Evolutionary conservation across 1,139 yeast species (phyloP).

Genomic region (Taiozyma sp.): DNA sequence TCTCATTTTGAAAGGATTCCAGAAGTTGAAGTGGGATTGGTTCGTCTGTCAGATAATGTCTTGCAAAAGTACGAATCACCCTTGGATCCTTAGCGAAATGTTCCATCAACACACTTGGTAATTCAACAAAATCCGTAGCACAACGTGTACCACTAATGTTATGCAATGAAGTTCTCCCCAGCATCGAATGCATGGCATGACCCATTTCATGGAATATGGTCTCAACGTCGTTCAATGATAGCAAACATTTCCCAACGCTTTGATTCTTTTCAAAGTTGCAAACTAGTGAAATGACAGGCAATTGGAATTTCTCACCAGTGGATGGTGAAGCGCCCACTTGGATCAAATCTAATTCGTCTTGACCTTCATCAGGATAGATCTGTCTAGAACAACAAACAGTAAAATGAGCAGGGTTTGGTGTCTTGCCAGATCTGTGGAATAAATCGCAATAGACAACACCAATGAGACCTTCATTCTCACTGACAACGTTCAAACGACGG

Average conservation of each 20-base stretch:
- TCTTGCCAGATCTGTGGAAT: conserved; percentile 56
- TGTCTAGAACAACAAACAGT: conserved; percentile 92
- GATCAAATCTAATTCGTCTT: conserved; percentile 31
- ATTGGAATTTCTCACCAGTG: conserved; percentile 50
- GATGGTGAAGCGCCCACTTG: conserved; percentile 31
- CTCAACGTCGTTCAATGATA: conserved; percentile 77
- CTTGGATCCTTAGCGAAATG: conserved; percentile 79
- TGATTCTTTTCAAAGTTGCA: conserved; percentile 66
- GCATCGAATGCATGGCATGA: conserved; percentile 97
- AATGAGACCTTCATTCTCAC: conserved; percentile 50
- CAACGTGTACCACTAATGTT: conserved; percentile 95
- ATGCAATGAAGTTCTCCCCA: conserved; percentile 85
- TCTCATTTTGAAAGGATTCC: conserved; percentile 44
- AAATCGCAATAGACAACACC: conserved; percentile 69
- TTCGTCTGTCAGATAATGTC: conserved; percentile 65
- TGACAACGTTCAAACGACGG: conserved; percentile 67
- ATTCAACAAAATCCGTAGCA: conserved; percentile 92
- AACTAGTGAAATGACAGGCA: conserved; percentile 85
- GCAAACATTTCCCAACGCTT: conserved; percentile 34
- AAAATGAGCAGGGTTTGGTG: conserved; percentile 85
- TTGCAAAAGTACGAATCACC: conserved; percentile 68
- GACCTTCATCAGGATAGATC: conserved; percentile 48
- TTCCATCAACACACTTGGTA: conserved; percentile 95
- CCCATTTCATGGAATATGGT: conserved; percentile 99
- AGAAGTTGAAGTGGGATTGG: conserved; percentile 49